phyloP scores from a whole-genome alignment of 495 filamentous ascomycete genomes.

The Hyaloscypha hepaticicola region DNA sequence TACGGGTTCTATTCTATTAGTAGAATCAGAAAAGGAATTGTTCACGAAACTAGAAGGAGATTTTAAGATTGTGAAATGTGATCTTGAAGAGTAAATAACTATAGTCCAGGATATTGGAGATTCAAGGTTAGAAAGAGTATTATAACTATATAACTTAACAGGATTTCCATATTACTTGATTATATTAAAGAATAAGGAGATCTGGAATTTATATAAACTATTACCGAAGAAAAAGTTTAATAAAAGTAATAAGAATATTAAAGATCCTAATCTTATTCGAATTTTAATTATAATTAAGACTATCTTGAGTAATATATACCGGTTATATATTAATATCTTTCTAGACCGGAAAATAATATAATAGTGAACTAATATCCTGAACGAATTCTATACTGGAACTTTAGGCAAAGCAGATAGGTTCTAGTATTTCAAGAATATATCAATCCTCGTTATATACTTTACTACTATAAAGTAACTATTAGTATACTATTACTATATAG shows the following conservation, averaged over 20 bases:
- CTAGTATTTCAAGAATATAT: background rate
- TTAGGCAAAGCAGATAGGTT: background rate
- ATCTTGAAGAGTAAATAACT: slow-evolving; percentile 19
- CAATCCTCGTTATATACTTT: background rate
- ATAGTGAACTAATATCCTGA: no score
- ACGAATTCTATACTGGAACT: no score
- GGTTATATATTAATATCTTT: slow-evolving; percentile 15
- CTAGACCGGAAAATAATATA: no score
- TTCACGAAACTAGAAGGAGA: slow-evolving; percentile 18
- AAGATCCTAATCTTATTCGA: no score
- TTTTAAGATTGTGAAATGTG: slow-evolving; percentile 4
- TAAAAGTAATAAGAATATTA: no score
- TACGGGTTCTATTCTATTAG: no score
- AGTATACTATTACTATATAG: slow-evolving; percentile 11
- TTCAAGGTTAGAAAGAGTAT: slow-evolving; percentile 15
- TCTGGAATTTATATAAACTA: no score
- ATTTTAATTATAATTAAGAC: slow-evolving; percentile 8
- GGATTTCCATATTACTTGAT: slow-evolving; percentile 12
- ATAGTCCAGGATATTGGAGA: slow-evolving; percentile 20
- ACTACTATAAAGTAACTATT: no score
- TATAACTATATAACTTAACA: slow-evolving; percentile 12
- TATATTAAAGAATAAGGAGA: slow-evolving; percentile 11
- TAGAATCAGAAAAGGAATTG: slow-evolving; percentile 6
- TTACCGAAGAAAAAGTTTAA: slow-evolving; percentile 9
- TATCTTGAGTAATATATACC: slow-evolving; percentile 14